Evolutionary conservation across 2,329 filamentous ascomycete species (phyloP), one percentile per base, ranked within the genome.

Genomic region (Cercospora citrullina): DNA sequence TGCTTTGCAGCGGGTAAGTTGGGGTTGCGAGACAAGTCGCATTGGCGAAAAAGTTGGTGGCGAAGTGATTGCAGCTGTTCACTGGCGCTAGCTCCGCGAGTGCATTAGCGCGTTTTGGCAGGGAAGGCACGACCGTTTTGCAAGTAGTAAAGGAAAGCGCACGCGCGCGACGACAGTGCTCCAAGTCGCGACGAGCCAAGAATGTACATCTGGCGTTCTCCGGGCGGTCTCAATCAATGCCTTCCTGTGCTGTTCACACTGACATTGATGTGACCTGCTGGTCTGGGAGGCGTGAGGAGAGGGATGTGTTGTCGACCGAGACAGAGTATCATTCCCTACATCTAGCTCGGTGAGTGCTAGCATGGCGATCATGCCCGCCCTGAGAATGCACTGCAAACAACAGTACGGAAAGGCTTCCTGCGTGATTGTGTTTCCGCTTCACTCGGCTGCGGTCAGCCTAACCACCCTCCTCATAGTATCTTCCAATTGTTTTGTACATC

Each of bases 401-500:
- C 48, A 55, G 12, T 23, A 28, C 16, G 48, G 26, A 55, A 28
- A 26, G 21, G 23, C 6, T 16, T 55, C 1, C 23, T 26, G 48
- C 48, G 5, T 12, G 26, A 28, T 23, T 12, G 12, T 55, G 23
- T 55, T 10, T 28, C 48, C 48, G 6, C 48, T 55, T 8, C 48
- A 23, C 23, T 55, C 23, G 21, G 48, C 16, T n/a, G 23, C 48
- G 6, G 21, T 14, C 26, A 55, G 21, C 23, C 16, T 16, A 7
- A n/a, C 6, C 7, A 2, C 28, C 9, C 55, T 39, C 21, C 6
- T 64, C 18, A 36, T 10, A 31, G 9, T 33, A 48, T 64, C 48
- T 45, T 58, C 5, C 48, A 61, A 30, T 33, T 16, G 12, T 42
- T 48, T 26, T 60, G 58, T 39, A 61, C 64, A 61, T 60, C 10